phyloP scores from a whole-genome alignment of 352 stramenopile species.

The Globisporangium cystogenes region DNA sequence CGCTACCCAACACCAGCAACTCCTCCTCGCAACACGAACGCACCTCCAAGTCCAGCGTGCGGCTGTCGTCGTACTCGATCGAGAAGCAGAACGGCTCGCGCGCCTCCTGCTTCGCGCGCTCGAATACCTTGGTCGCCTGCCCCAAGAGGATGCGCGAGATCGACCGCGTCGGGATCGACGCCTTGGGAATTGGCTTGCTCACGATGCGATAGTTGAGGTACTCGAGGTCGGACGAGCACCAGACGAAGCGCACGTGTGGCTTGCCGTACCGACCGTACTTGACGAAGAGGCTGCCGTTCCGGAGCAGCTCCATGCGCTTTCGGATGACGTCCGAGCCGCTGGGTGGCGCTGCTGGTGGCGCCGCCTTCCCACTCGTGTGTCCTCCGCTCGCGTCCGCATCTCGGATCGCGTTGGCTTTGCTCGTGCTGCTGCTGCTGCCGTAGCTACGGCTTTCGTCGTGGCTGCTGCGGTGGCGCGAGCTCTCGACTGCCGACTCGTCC shows the following conservation, averaged over 20 bases:
- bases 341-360: conserved; percentile 4
- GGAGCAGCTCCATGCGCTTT: conserved; percentile 63
- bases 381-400: neutral
- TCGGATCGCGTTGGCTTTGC: conserved; percentile 11
- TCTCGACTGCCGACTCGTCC: neutral
- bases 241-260: conserved; percentile 76
- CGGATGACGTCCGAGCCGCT: conserved; percentile 55
- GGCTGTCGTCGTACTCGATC: conserved; percentile 67
- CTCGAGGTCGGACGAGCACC: conserved; percentile 68
- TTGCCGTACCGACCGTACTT: conserved; percentile 75
- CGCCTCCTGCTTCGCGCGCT: conserved; percentile 43
- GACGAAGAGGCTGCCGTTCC: conserved; percentile 67
- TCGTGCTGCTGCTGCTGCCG: neutral
- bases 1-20: neutral
- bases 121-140: conserved; percentile 57
- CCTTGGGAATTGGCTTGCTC: conserved; percentile 41
- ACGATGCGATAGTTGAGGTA: conserved; percentile 68
- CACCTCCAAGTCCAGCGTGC: conserved; percentile 73
- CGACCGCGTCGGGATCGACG: conserved; percentile 48
- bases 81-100: conserved; percentile 66
- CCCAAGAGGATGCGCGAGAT: conserved; percentile 38
- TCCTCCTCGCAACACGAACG: neutral
- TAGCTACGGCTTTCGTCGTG: conserved; percentile 1
- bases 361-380: neutral
- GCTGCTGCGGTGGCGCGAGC: conserved; percentile 2